Base-by-base conservation (phyloP, 306 rosid species). In the Vachellia collinsii region DNA sequence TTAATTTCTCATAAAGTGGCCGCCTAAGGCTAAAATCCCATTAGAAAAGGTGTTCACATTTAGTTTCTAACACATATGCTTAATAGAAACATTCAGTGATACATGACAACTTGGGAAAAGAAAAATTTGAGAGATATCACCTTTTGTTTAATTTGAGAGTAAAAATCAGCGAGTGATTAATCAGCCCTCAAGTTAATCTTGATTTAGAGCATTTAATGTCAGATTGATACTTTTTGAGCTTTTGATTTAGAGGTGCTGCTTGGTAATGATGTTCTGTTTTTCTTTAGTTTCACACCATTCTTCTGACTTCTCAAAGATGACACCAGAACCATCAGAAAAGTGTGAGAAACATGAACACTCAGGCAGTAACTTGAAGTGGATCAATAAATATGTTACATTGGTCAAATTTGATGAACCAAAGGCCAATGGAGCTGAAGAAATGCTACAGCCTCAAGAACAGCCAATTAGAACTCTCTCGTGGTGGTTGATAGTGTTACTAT, bases 401-500 rank as follows among this genome's bases (percentile, higher is more conserved):
- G 92, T 86, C 87, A 64, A 84, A 82, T 78, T 87, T 29, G 81
- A 85, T 83, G 93, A 89, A 81, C 69, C 87, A 72, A 67, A 68
- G 46, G 69, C 79, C 6, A 42, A 48, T 19, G 92, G 87, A 85
- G 78, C 80, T 67, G 88, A 85, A 51, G 90, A 85, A 61, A 74
- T 53, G 34, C 71, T 81, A 75, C 88, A 70, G 82, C 79, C 87
- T 84, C 88, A 75, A 68, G 83, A 80, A 42, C 87, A 85, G 78
- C 51, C 75, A 69, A 37, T 51, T 25, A 79, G 66, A 61, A 81
- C 88, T 44, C 69, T 82, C 70, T 74, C 59, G 53, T 88, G 96
- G 94, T 89, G 94, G 96, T 80, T 85, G 76, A 91, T 81, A 73
- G 86, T 83, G 78, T 85, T 86, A 39, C 46, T 76, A 68, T 87